phyloP scores from a whole-genome alignment of 1,284 basidiomycete genomes.

The Exobasidium rhododendri region DNA sequence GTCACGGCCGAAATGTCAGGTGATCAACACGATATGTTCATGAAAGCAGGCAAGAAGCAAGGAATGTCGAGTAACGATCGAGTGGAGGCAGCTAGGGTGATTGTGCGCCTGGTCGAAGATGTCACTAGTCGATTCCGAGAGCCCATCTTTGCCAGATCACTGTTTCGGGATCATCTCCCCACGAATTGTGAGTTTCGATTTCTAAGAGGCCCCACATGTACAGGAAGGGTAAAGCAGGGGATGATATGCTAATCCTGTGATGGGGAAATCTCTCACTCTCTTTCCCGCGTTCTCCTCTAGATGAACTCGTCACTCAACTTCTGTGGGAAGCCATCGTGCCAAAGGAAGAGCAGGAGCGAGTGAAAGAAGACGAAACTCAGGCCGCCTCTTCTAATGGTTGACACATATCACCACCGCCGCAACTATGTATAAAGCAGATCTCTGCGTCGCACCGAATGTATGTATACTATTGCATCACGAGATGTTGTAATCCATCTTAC shows the following conservation, averaged over 20 bases:
- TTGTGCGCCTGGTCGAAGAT: constrained; percentile 58
- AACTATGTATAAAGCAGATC: too few relatives aligned
- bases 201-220: background rate
- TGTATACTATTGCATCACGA: background rate
- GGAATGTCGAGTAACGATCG: background rate
- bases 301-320: constrained; percentile 43
- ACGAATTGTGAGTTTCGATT: constrained; percentile 33
- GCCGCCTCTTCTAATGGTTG: background rate
- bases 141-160: constrained; percentile 54
- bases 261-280: too few relatives aligned
- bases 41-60: constrained; percentile 14
- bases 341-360: constrained; percentile 9
- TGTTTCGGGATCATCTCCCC: constrained; percentile 44
- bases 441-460: too few relatives aligned
- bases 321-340: constrained; percentile 32
- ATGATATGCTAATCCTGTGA: too few relatives aligned
- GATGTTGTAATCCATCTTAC: constrained; percentile 43
- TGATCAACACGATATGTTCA: background rate
- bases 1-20: constrained; percentile 27
- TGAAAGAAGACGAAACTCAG: background rate
- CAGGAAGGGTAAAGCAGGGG: too few relatives aligned
- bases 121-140: constrained; percentile 59
- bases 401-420: too few relatives aligned
- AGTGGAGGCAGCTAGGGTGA: constrained; percentile 55
- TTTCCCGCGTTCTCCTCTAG: constrained; percentile 7